Conservation (phyloP, 768 basidiomycete genomes). For the Naganishia friedmannii region DNA sequence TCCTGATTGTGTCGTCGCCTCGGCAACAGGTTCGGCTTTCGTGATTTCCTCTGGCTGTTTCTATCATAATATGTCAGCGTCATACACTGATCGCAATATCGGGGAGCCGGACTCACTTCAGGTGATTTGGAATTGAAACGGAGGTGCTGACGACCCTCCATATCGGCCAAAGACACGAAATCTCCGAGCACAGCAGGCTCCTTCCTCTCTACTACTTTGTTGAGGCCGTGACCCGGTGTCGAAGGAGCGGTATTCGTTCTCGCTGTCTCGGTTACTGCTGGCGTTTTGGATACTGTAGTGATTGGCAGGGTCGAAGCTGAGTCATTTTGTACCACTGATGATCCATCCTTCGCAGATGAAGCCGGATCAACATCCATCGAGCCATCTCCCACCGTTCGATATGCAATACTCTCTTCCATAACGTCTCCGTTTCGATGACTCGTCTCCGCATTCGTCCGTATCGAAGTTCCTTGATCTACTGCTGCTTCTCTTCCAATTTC, state of each 20-base stretch:
- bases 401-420: not conserved
- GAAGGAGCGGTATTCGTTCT: not conserved
- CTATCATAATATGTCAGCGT: not conserved
- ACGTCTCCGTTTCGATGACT: not conserved
- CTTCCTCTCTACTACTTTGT: conserved; percentile 1
- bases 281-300: not conserved
- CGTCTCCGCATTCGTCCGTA: not conserved
- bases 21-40: not conserved
- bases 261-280: not conserved
- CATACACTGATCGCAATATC: not conserved
- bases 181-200: conserved; percentile 13
- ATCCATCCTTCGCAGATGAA: not conserved
- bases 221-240: not conserved
- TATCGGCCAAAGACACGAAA: conserved; percentile 7
- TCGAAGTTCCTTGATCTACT: not conserved
- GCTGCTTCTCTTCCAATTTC: not conserved
- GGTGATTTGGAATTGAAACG: conserved; percentile 11
- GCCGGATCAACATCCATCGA: not conserved
- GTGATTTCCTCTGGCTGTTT: not conserved
- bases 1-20: not conserved
- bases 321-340: not conserved
- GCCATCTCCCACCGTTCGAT: not conserved
- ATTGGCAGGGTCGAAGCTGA: not conserved
- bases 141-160: conserved; percentile 19
- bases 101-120: not conserved